A percentile compares a stretch with the other conserved stretches of the same genome.
Conservation (phyloP, 2,329 filamentous ascomycete genomes). For the Neonectria faginata region DNA sequence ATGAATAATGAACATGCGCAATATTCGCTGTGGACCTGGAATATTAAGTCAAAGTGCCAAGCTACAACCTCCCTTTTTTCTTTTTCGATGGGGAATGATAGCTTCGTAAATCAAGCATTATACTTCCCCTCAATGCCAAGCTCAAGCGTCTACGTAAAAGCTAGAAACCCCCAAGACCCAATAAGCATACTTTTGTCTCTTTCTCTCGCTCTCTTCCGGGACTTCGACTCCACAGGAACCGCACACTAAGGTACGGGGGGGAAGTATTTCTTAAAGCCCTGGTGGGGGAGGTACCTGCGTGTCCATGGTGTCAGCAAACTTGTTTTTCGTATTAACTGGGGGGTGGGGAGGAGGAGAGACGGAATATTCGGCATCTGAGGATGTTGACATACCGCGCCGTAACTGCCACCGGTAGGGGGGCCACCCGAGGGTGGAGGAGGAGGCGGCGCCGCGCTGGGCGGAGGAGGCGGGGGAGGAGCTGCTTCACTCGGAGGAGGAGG, state of each 20-base stretch:
- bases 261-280: slow-evolving; percentile 56
- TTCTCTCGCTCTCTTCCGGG: background rate
- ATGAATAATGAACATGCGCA: background rate
- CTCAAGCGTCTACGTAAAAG: slow-evolving; percentile 40
- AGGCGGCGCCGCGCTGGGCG: slow-evolving; percentile 66
- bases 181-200: slow-evolving; percentile 15
- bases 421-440: slow-evolving; percentile 57
- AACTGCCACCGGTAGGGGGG: slow-evolving; percentile 62
- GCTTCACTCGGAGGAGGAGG: slow-evolving; percentile 70
- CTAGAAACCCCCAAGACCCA: slow-evolving; percentile 30
- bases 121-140: slow-evolving; percentile 35
- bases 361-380: background rate
- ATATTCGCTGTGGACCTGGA: background rate
- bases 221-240: background rate
- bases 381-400: slow-evolving; percentile 69
- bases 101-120: slow-evolving; percentile 34
- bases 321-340: slow-evolving; percentile 5
- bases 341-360: background rate
- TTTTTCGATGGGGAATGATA: background rate
- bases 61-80: background rate
- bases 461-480: slow-evolving; percentile 73
- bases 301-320: slow-evolving; percentile 31
- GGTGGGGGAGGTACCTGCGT: slow-evolving; percentile 66
- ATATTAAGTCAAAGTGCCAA: background rate
- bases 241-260: background rate